Base-by-base conservation (phyloP, 2,329 filamentous ascomycete genomes). In the Clonostachys sp. region DNA sequence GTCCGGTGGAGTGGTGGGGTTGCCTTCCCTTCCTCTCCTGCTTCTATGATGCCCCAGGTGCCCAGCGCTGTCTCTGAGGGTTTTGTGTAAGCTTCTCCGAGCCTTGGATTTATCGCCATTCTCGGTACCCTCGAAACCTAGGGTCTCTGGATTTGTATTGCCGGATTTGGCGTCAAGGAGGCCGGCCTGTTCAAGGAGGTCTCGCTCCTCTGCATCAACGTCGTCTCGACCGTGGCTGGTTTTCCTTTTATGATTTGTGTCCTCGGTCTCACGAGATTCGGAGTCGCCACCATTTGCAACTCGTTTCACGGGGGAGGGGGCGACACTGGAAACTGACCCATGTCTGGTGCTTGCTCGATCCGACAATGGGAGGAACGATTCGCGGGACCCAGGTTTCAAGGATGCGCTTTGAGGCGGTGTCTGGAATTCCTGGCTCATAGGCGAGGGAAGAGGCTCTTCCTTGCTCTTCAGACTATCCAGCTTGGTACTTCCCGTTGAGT, bases 61-160 rank as follows among this genome's bases (percentile, higher is more conserved):
- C 50, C 73, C 86, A 57, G 74, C 87, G 70, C 86, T 80, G 57
- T 97, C 92, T 53, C 94, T 83, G 49, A 97, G 78, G 12, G 91
- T 96, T 48, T 91, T 87, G 57, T 96, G 92, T 13, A 97, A 72
- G 62, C 91, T 96, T 51, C 91, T 84, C 20, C 92, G 85, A 45
- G 91, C 84, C 61, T 86, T 90, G 48, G 76, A 84, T 53, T 74
- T 77, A 41, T 86, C 83, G 38, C 65, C 65, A 24, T 56, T 46
- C 1, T 59, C 58, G 9, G 61, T 57, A 13, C 52, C 55, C 16
- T 59, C 72, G 48, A 51, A 65, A 50, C 58, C 70, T 57, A 50
- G 61, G 59, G 55, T 65, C 51, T 68, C 63, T 12, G 59, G 47
- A n/a, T 57, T 53, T 24, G 61, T 59, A 42, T 57, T 59, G 38